A percentile compares a stretch with the other conserved stretches of the same genome.
phyloP scores from a whole-genome alignment of 495 filamentous ascomycete species.

The Lasiosphaeria miniovina region DNA sequence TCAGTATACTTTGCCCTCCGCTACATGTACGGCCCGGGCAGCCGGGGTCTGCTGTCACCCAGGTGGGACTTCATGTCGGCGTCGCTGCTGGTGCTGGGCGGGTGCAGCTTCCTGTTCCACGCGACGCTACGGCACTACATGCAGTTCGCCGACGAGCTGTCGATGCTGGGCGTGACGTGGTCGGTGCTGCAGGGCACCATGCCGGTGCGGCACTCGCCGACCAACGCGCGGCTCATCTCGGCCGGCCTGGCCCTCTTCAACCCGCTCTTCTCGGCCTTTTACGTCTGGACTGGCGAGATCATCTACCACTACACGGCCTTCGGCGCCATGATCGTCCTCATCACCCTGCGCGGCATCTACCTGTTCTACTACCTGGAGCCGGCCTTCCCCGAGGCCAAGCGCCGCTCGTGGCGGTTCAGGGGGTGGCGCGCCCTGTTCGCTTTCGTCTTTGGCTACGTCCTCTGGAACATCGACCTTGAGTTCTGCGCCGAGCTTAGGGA shows the following conservation, averaged over 20 bases:
- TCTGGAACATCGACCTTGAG: conserved; percentile 51
- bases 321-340: conserved; percentile 11
- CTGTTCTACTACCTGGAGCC: conserved; percentile 20
- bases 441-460: conserved; percentile 37
- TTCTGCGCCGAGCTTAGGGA: conserved; percentile 39
- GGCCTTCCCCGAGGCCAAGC: conserved; percentile 12
- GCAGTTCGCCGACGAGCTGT: conserved; percentile 53
- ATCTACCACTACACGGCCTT: conserved; percentile 29
- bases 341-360: conserved; percentile 19
- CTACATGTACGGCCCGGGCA: conserved; percentile 16
- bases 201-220: conserved; percentile 37
- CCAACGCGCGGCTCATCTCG: conserved; percentile 27
- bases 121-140: conserved; percentile 51
- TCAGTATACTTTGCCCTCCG: conserved; percentile 30
- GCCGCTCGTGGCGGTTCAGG: conserved; percentile 12
- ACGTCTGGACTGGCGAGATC: conserved; percentile 35
- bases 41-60: conserved; percentile 5
- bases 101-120: conserved; percentile 55
- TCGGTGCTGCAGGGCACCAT: conserved; percentile 51
- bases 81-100: conserved; percentile 49
- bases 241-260: conserved; percentile 24
- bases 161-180: conserved; percentile 55
- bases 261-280: conserved; percentile 32
- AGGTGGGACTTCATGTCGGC: conserved; percentile 31
- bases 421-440: conserved; percentile 19